These are phyloP conservation scores for Globisporangium emineosum DNA, from an alignment of 352 stramenopile species.

Conservation along the genomic window DNA sequence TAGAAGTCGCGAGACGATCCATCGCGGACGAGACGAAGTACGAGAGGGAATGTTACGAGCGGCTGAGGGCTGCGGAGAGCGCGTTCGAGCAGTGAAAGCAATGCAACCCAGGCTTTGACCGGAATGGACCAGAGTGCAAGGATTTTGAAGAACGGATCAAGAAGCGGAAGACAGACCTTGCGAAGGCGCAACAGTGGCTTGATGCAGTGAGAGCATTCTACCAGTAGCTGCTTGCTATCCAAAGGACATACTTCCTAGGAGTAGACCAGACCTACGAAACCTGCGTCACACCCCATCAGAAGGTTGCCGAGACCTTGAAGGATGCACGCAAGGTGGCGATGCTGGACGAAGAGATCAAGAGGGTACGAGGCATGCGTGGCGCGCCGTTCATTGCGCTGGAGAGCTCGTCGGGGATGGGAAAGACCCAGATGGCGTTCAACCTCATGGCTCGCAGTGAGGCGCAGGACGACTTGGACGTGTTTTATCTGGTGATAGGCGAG, in stretches of 20 bases:
- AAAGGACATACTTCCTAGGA: no score
- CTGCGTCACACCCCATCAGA: not conserved
- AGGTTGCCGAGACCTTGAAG: not conserved
- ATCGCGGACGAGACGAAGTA: not conserved
- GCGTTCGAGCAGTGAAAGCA: not conserved
- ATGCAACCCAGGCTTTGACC: not conserved
- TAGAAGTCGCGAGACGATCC: not conserved
- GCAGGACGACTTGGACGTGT: conserved; percentile 10
- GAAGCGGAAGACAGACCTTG: no score
- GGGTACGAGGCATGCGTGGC: not conserved
- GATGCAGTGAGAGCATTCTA: no score
- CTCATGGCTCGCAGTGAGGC: conserved; percentile 14
- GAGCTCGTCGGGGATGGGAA: conserved; percentile 20
- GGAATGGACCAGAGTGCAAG: not conserved
- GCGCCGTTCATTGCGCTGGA: conserved; percentile 18
- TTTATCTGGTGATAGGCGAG: not conserved
- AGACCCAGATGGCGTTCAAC: conserved; percentile 26
- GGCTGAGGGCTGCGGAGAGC: not conserved
- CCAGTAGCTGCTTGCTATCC: no score
- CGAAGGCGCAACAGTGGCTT: no score
- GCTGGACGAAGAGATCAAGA: not conserved
- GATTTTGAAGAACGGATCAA: no score
- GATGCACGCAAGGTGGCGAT: not conserved
- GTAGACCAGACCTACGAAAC: no score
- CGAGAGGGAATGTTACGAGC: not conserved